Conservation (phyloP, 495 filamentous ascomycete genomes). For the Cercophora samala region DNA sequence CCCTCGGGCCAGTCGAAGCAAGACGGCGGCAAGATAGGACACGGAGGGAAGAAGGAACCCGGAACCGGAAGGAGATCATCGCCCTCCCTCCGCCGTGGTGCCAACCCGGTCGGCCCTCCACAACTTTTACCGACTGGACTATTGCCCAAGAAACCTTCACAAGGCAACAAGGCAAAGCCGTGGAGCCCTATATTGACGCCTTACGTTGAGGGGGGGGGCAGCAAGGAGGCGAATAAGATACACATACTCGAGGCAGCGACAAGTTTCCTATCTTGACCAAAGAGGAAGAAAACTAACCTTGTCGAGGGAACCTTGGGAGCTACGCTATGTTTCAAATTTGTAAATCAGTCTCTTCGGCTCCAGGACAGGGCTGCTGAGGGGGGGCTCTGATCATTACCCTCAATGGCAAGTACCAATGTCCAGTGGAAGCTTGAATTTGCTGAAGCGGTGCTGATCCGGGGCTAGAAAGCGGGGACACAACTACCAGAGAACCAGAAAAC, state of each 20-base stretch:
- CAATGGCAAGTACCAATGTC: conserved; percentile 18
- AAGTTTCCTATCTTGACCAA: too few relatives aligned
- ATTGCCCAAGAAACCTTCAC: neutral
- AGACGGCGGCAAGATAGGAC: neutral
- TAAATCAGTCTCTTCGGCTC: conserved; percentile 16
- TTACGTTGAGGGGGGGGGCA: neutral
- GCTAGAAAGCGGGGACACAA: neutral
- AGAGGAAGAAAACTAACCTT: neutral
- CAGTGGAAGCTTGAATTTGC: conserved; percentile 10
- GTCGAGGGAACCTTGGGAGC: neutral
- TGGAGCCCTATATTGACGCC: neutral
- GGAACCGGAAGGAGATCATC: neutral
- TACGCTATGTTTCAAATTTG: conserved; percentile 17
- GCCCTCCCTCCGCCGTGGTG: neutral
- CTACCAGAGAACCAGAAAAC: neutral
- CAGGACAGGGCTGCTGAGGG: conserved; percentile 11
- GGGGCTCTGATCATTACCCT: conserved; percentile 25
- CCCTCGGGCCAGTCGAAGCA: neutral
- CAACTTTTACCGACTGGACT: neutral
- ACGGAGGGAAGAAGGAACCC: neutral
- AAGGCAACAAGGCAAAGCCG: neutral
- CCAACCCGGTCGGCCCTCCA: neutral
- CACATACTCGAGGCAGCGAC: neutral
- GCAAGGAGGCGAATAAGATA: neutral
- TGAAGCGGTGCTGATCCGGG: neutral